Conservation (phyloP, 164 flowering plant genomes). For the Pachysandra terminalis region DNA sequence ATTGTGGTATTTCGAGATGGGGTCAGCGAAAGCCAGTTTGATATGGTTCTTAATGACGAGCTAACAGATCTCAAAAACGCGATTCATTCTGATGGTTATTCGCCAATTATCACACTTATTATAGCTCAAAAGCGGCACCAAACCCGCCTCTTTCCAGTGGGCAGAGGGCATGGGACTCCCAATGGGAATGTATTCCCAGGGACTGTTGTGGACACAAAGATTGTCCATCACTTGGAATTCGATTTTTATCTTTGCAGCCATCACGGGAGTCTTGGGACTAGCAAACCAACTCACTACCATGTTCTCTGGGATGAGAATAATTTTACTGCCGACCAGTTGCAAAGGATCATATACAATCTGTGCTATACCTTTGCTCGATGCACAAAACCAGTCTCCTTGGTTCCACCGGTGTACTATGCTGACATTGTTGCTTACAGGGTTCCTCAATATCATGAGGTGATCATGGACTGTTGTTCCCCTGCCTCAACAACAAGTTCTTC, state of each 20-base stretch:
- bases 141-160: conserved; percentile 56
- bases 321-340: conserved; percentile 58
- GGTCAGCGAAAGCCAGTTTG: conserved; percentile 76
- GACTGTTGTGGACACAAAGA: conserved; percentile 61
- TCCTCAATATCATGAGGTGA: conserved; percentile 52
- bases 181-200: conserved; percentile 72
- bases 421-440: conserved; percentile 78
- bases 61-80: conserved; percentile 40
- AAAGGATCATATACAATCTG: conserved; percentile 61
- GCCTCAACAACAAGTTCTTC: conserved; percentile 21
- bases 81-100: conserved; percentile 27
- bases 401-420: conserved; percentile 82
- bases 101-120: conserved; percentile 58
- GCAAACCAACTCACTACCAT: conserved; percentile 80
- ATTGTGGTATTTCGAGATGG: conserved; percentile 85
- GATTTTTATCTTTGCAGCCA: conserved; percentile 83
- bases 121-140: conserved; percentile 78
- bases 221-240: conserved; percentile 61
- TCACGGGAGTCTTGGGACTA: conserved; percentile 67
- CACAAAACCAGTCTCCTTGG: conserved; percentile 76
- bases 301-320: conserved; percentile 65
- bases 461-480: conserved; percentile 20
- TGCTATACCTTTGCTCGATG: conserved; percentile 84
- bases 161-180: conserved; percentile 22
- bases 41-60: conserved; percentile 79